Evolutionary conservation across 371 early-diverging fungal genomes (phyloP).

Genomic region (Smittium mucronatum): DNA sequence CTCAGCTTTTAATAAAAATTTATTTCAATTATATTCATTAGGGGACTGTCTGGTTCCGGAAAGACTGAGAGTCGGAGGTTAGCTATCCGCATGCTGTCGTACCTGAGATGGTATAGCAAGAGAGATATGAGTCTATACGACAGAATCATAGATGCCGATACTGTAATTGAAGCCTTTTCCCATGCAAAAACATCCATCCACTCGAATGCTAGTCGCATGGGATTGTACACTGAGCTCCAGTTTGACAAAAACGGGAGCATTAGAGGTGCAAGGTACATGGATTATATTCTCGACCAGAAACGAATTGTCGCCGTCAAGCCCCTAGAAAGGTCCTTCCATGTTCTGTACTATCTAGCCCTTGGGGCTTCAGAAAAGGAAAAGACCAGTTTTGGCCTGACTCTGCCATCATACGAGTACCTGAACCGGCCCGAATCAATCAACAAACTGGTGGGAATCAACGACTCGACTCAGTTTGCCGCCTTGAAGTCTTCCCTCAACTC

Average conservation of each 20-base stretch:
- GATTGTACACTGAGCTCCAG: conserved; percentile 74
- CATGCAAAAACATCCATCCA: conserved; percentile 59
- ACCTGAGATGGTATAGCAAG: conserved; percentile 52
- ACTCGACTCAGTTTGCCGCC: conserved; percentile 44
- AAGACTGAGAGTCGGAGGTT: conserved; percentile 59
- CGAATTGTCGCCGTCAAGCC: conserved; percentile 47
- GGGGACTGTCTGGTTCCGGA: conserved; percentile 85
- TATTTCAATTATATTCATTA: conserved; percentile 21
- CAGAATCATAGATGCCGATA: conserved; percentile 54
- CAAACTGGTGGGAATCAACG: conserved; percentile 35
- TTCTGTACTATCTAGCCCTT: conserved; percentile 71
- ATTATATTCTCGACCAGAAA: conserved; percentile 74
- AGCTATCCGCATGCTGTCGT: conserved; percentile 52
- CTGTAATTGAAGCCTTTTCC: conserved; percentile 69
- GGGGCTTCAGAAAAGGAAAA: conserved; percentile 36
- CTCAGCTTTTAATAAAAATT: not conserved
- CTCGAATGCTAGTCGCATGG: conserved; percentile 69
- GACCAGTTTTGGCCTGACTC: not conserved
- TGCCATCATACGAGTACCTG: conserved; percentile 24
- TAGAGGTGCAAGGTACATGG: conserved; percentile 67
- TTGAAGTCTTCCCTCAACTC: conserved; percentile 60
- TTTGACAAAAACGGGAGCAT: conserved; percentile 75
- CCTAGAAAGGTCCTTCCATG: conserved; percentile 76
- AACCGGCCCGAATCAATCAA: conserved; percentile 35
- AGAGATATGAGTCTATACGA: conserved; percentile 68